Base-by-base conservation (phyloP, 805 yeast species). In the Zygosaccharomyces siamensis region DNA sequence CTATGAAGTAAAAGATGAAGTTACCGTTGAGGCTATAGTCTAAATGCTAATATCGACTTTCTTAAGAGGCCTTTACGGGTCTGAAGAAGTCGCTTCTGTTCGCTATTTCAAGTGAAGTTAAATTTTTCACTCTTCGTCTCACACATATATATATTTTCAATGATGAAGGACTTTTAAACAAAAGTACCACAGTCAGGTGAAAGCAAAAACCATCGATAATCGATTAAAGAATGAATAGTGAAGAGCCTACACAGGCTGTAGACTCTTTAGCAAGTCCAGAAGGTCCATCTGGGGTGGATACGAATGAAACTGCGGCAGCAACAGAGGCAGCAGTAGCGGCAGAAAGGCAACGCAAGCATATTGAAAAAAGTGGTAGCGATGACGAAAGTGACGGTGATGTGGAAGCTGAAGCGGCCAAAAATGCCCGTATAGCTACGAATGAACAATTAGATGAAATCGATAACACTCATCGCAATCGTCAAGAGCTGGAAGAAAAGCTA, bases 401-500 rank as follows among this genome's bases (percentile, higher is more conserved):
- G 3, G 48, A 45, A 51, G 48, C 27, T 49, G 48, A 45, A 52
- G 48, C 30, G 48, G 49, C 20, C 39, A 44, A 16, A 45, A 47
- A 48, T 47, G 31, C 46, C 5, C 14, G 27, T 7, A 16, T 43
- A 38, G 45, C 49, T 6, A 40, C 24, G 20, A 55, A 52, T 11
- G 59, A 63, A 18, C 67, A 63, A 39, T 71, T 67, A 36, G 60
- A 56, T 4, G 55, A 53, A 20, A 42, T 53, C 7, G 64, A 63
- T 46, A 66, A 61, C 31, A 52, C 68, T 1, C 54, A 64, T 4
- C 72, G 83, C 48, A 81, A 77, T 62, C 81, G 95, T 62, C 78
- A 89, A 54, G 81, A 79, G 54, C 75, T 93, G 54, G 98, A 93
- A 67, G 92, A 81, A 50, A 80, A 76, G 58, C 78, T 93, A 71